Percentiles rank a stretch among this genome's conserved stretches.
These are phyloP conservation scores for Trametes maxima DNA, from an alignment of 768 basidiomycete genomes.

Conservation along the genomic window DNA sequence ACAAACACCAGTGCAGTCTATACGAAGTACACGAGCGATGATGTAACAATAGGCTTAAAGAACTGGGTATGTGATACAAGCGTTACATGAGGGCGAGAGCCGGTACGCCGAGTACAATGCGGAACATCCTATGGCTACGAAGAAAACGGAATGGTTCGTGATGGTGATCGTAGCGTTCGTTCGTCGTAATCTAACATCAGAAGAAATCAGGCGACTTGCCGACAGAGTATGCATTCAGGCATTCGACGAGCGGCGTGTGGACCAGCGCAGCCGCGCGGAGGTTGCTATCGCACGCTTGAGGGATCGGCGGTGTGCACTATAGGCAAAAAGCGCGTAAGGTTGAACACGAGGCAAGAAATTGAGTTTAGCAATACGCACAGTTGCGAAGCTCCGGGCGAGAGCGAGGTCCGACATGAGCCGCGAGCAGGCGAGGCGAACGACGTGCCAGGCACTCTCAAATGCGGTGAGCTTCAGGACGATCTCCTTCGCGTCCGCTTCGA, in stretches of 20 bases:
- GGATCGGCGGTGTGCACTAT: constrained; percentile 17
- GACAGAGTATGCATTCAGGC: constrained; percentile 29
- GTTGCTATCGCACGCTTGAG: constrained; percentile 25
- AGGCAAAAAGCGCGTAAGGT: neutral
- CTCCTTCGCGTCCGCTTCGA: constrained; percentile 26
- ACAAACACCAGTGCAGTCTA: no score
- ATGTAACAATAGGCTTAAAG: no score
- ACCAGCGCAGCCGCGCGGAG: constrained; percentile 24
- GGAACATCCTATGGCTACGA: no score
- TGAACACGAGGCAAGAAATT: neutral
- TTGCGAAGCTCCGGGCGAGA: constrained; percentile 26
- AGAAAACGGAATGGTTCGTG: no score
- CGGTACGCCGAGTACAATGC: neutral
- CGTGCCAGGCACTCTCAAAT: constrained; percentile 35
- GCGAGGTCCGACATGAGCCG: constrained; percentile 28
- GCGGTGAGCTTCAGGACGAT: constrained; percentile 26
- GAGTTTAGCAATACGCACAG: constrained; percentile 15
- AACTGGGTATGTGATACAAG: constrained; percentile 1
- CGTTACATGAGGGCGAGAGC: neutral
- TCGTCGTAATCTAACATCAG: neutral
- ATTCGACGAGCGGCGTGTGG: constrained; percentile 31
- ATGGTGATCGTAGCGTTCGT: neutral
- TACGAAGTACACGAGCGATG: no score
- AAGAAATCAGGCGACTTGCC: constrained; percentile 27
- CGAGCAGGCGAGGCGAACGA: constrained; percentile 27